Percentiles rank a stretch among this genome's conserved stretches.
Evolutionary conservation across 2,329 filamentous ascomycete species (phyloP).

Genomic region (Hypoxylon sp.): DNA sequence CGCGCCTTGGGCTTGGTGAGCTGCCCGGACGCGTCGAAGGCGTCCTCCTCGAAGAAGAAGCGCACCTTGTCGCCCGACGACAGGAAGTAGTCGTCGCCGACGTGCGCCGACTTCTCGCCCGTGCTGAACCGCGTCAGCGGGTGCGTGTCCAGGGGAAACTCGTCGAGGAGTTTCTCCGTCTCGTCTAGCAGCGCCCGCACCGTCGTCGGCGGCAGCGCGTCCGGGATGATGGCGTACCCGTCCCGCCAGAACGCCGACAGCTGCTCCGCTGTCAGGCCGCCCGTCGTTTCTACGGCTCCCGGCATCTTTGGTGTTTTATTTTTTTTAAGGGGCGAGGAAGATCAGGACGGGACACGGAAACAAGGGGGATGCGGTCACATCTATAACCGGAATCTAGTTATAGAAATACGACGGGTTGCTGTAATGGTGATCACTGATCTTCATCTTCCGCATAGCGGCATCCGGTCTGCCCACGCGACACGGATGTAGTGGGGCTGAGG

Average conservation of each 20-base stretch:
- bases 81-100: conserved; percentile 95
- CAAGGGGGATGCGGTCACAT: not conserved
- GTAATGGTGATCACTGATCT: conserved; percentile 5
- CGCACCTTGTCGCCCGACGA: conserved; percentile 88
- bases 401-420: not conserved
- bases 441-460: not conserved
- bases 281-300: conserved; percentile 33
- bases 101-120: conserved; percentile 76
- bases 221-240: conserved; percentile 88
- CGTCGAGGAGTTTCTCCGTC: conserved; percentile 75
- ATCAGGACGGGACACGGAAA: not conserved
- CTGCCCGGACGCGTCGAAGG: conserved; percentile 70
- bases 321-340: not conserved
- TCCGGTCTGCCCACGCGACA: too few relatives aligned
- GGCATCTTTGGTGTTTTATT: conserved; percentile 21
- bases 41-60: conserved; percentile 98
- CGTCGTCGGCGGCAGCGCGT: conserved; percentile 73
- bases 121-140: conserved; percentile 95
- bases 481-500: conserved; percentile 20
- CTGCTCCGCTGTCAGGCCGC: conserved; percentile 75
- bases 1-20: conserved; percentile 80
- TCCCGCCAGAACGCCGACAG: conserved; percentile 77
- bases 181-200: conserved; percentile 75
- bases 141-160: conserved; percentile 83
- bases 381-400: not conserved